phyloP scores from a whole-genome alignment of 1,284 basidiomycete species.

The Porodaedalea pini region DNA sequence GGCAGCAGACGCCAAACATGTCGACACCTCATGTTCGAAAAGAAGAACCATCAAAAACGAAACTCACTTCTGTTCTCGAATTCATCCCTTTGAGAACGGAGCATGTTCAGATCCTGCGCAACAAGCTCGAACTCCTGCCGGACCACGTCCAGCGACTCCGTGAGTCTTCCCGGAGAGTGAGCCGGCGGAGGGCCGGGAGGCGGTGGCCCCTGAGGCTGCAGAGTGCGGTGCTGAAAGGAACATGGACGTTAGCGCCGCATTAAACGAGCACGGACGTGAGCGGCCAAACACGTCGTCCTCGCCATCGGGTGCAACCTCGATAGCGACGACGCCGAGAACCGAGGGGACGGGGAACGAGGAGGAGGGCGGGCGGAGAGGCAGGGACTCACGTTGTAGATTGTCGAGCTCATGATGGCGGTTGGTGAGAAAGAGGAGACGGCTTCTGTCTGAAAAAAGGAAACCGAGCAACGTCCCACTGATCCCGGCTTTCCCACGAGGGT shows the following conservation, averaged over 20 bases:
- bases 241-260: conserved; percentile 13
- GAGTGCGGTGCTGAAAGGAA: conserved; percentile 54
- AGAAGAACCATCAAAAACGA: neutral
- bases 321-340: neutral
- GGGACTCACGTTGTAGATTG: conserved; percentile 45
- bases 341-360: conserved; percentile 7
- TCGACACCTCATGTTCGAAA: neutral
- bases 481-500: too few species aligned
- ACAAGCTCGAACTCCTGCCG: conserved; percentile 84
- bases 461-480: too few species aligned
- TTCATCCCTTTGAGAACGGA: conserved; percentile 83
- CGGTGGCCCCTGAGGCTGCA: conserved; percentile 58
- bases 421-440: conserved; percentile 12
- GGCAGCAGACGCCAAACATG: too few species aligned
- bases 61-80: conserved; percentile 81
- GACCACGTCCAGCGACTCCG: conserved; percentile 81
- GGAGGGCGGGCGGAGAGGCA: conserved; percentile 2
- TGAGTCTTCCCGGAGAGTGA: conserved; percentile 50
- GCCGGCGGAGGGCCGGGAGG: conserved; percentile 39
- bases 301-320: neutral
- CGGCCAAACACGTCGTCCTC: neutral
- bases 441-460: too few species aligned
- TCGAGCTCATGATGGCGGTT: conserved; percentile 36
- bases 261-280: neutral
- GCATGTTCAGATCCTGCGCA: conserved; percentile 61